Conservation (phyloP, 805 yeast species). For the Starmerella floris region DNA sequence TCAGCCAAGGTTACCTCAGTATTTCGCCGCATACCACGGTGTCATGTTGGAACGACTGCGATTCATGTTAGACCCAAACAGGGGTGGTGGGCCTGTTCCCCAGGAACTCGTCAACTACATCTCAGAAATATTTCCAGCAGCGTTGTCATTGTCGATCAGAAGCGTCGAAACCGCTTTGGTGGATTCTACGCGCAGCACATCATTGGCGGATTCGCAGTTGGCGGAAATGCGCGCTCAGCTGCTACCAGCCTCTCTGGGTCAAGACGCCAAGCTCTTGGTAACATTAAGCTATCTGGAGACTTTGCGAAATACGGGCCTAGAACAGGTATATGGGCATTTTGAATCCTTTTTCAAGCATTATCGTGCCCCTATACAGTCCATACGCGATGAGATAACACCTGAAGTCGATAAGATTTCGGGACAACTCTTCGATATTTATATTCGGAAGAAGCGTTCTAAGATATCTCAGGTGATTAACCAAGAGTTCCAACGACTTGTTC, state of each 20-base stretch:
- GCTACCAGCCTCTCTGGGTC: slow-evolving; percentile 33
- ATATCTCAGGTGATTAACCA: slow-evolving; percentile 37
- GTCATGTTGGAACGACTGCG: slow-evolving; percentile 16
- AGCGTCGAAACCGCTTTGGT: slow-evolving; percentile 15
- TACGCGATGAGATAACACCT: slow-evolving; percentile 19
- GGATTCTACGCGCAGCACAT: slow-evolving; percentile 20
- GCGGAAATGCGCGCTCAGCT: slow-evolving; percentile 22
- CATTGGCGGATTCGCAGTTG: slow-evolving; percentile 6
- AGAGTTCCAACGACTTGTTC: slow-evolving; percentile 33
- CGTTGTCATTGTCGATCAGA: slow-evolving; percentile 11
- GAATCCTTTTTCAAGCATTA: slow-evolving; percentile 8
- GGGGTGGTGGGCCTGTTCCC: slow-evolving; percentile 10
- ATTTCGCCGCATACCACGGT: slow-evolving; percentile 30
- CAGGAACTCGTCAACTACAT: slow-evolving; percentile 1
- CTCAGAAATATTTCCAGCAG: slow-evolving; percentile 11
- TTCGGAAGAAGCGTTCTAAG: slow-evolving; percentile 39
- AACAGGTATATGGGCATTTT: slow-evolving; percentile 27
- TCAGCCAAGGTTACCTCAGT: slow-evolving; percentile 25
- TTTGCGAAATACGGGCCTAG: slow-evolving; percentile 35
- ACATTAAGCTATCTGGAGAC: slow-evolving; percentile 43
- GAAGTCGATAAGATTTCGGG: slow-evolving; percentile 40
- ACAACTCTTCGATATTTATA: slow-evolving; percentile 34
- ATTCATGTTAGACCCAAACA: slow-evolving; percentile 9
- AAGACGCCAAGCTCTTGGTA: slow-evolving; percentile 39
- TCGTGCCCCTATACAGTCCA: neutral